A percentile compares a stretch with the other conserved stretches of the same genome.
phyloP scores from a whole-genome alignment of 2,329 filamentous ascomycete species.

The Dothistroma septosporum region DNA sequence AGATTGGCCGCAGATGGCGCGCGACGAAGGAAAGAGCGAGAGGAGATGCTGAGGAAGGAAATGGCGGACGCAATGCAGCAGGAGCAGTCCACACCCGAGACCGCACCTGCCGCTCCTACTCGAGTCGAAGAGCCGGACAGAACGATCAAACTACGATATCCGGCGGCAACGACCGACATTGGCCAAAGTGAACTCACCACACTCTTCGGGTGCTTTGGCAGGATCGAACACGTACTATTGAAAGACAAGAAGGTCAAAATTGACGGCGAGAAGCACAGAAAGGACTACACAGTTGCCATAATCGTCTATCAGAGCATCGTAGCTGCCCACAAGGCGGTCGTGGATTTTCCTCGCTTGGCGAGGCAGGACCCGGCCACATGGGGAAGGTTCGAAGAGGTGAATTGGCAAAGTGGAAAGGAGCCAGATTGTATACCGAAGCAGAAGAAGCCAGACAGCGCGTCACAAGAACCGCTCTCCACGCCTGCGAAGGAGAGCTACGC shows the following conservation, averaged over 20 bases:
- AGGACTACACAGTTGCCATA: constrained; percentile 46
- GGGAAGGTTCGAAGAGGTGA: constrained; percentile 50
- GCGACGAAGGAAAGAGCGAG: constrained; percentile 53
- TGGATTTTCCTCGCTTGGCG: constrained; percentile 39
- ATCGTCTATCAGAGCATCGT: constrained; percentile 57
- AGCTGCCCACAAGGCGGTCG: constrained; percentile 54
- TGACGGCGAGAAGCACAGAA: constrained; percentile 30
- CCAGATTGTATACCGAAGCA: constrained; percentile 42
- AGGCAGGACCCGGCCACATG: constrained; percentile 37
- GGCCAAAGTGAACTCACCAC: constrained; percentile 45
- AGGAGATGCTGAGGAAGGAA: constrained; percentile 52
- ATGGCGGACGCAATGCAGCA: constrained; percentile 47
- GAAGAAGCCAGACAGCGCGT: not conserved
- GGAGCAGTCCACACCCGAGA: constrained; percentile 26
- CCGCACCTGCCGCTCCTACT: not conserved
- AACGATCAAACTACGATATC: constrained; percentile 54
- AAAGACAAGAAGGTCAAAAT: constrained; percentile 51
- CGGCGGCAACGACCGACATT: constrained; percentile 29
- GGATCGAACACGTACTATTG: constrained; percentile 52
- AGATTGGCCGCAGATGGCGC: constrained; percentile 47
- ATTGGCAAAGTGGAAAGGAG: constrained; percentile 52
- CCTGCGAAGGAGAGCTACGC: not conserved
- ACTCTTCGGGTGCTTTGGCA: constrained; percentile 54
- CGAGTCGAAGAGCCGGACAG: constrained; percentile 52
- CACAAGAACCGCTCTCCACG: not conserved